These are phyloP conservation scores for Fraxinus americana DNA, from an alignment of 257 asterid species.

Conservation along the genomic window DNA sequence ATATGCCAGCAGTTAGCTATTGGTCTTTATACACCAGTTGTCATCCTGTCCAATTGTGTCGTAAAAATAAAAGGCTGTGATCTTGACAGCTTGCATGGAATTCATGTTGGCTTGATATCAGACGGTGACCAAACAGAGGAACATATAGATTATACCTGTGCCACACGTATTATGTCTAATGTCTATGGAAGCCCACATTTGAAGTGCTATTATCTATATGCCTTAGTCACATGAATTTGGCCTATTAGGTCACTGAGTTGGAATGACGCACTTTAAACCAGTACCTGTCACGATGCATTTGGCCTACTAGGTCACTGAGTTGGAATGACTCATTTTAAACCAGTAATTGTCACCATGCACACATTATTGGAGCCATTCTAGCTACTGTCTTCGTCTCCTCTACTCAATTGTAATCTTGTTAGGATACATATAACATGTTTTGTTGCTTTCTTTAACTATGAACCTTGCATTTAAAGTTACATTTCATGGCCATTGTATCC, in stretches of 20 bases:
- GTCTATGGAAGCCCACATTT: background rate
- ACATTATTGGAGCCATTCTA: background rate
- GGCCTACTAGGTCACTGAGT: no score
- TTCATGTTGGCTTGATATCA: background rate
- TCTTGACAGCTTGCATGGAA: background rate
- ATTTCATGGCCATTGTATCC: background rate
- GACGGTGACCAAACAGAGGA: background rate
- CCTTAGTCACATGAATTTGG: background rate
- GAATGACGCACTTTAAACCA: no score
- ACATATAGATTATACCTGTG: background rate
- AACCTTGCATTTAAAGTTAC: slow-evolving; percentile 5
- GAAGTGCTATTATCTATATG: background rate
- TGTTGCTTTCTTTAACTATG: background rate
- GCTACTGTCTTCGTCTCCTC: background rate
- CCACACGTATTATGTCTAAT: background rate
- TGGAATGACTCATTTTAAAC: no score
- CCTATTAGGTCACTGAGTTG: no score
- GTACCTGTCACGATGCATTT: no score
- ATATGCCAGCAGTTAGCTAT: no score
- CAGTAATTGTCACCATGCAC: background rate
- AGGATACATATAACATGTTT: background rate
- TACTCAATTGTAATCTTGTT: slow-evolving; percentile 1
- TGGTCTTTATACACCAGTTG: no score
- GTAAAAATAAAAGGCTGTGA: background rate
- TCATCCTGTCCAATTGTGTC: no score